Evolutionary conservation across 2,329 filamentous ascomycete genomes (phyloP).

Genomic region (Colletotrichum liriopes): DNA sequence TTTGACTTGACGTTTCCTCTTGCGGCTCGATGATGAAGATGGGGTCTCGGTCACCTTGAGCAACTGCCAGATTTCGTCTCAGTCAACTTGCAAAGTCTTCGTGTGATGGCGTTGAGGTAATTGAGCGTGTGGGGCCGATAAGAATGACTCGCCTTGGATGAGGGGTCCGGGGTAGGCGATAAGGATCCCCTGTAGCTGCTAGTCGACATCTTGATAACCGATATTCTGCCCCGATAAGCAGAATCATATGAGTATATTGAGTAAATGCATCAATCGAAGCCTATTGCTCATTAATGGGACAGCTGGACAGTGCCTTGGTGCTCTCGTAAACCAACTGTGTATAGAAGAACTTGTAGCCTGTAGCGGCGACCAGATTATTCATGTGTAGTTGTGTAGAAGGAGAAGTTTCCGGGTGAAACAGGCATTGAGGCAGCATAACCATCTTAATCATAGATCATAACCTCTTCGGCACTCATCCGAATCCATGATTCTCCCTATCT

Average conservation of each 20-base stretch:
- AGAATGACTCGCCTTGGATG: conserved; percentile 24
- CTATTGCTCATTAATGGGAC: not conserved
- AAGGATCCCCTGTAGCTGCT: conserved; percentile 21
- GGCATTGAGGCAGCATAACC: not conserved
- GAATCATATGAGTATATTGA: no score
- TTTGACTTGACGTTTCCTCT: conserved; percentile 16
- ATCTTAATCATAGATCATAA: not conserved
- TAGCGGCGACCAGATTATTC: not conserved
- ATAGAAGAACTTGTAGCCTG: not conserved
- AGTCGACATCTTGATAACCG: conserved; percentile 3
- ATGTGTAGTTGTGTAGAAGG: not conserved
- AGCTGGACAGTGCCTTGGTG: not conserved
- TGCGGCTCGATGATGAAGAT: conserved; percentile 6
- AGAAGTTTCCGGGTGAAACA: no score
- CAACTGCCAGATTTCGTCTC: conserved; percentile 6
- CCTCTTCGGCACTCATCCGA: conserved; percentile 6
- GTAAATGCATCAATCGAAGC: not conserved
- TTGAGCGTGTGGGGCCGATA: conserved; percentile 17
- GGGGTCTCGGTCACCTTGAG: not conserved
- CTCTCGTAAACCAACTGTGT: not conserved
- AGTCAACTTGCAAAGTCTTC: conserved; percentile 24
- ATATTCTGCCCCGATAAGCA: not conserved
- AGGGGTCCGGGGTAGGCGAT: conserved; percentile 26
- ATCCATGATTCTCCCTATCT: no score
- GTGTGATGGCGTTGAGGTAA: conserved; percentile 7